Conservation (phyloP, 2,329 filamentous ascomycete species). For the Calonectria pseudoreteaudii region DNA sequence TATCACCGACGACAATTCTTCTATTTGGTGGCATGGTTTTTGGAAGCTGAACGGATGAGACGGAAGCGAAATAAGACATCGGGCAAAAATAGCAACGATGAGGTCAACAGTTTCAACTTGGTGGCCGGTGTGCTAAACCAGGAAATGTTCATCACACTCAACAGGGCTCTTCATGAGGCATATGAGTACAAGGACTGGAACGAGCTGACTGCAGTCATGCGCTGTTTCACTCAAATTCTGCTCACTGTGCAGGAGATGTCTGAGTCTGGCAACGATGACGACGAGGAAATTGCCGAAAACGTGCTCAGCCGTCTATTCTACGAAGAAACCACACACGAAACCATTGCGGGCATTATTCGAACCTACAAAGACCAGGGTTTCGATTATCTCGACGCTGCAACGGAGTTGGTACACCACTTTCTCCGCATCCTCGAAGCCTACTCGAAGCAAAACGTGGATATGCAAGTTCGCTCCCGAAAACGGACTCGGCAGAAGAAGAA, state of each 20-base stretch:
- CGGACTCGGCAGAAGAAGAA: conserved; percentile 80
- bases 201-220: conserved; percentile 88
- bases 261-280: conserved; percentile 85
- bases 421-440: conserved; percentile 92
- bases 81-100: conserved; percentile 59
- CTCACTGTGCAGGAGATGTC: conserved; percentile 94
- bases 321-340: conserved; percentile 93
- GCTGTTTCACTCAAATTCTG: conserved; percentile 94
- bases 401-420: conserved; percentile 92
- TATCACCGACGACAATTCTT: conserved; percentile 89
- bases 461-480: conserved; percentile 89
- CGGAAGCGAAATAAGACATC: conserved; percentile 69
- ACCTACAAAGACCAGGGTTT: conserved; percentile 96
- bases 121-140: conserved; percentile 93
- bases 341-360: conserved; percentile 81
- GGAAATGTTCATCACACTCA: conserved; percentile 92
- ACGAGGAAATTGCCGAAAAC: conserved; percentile 97
- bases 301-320: conserved; percentile 98
- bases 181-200: conserved; percentile 89
- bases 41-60: conserved; percentile 84
- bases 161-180: conserved; percentile 82
- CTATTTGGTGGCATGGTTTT: conserved; percentile 92
- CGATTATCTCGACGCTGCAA: conserved; percentile 91
- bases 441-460: conserved; percentile 92
- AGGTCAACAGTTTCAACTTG: conserved; percentile 83